Conservation (phyloP, 1,139 yeast species). For the Diutina scorzettiae region DNA sequence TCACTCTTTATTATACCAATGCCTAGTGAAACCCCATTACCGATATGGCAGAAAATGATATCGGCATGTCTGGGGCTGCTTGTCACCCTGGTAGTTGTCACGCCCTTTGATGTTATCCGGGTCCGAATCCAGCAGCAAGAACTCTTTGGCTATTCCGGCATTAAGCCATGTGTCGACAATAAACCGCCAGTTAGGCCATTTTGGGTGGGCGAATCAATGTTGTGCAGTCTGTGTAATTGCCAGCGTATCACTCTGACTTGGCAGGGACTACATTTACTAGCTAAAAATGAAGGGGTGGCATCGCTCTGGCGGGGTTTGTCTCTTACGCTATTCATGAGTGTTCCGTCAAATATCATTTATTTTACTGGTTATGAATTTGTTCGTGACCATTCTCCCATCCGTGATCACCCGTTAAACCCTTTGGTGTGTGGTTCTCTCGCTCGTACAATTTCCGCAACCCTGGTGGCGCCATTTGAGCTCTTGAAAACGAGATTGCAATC, state of each 20-base stretch:
- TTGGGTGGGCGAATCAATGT: background rate
- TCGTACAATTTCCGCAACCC: slow-evolving; percentile 71
- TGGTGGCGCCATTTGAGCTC: slow-evolving; percentile 80
- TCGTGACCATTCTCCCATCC: slow-evolving; percentile 61
- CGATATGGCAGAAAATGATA: slow-evolving; percentile 58
- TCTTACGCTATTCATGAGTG: slow-evolving; percentile 73
- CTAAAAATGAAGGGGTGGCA: slow-evolving; percentile 56
- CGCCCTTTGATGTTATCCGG: slow-evolving; percentile 91
- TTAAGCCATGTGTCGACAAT: background rate
- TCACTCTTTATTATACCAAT: background rate
- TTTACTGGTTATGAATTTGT: slow-evolving; percentile 88
- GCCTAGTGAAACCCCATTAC: slow-evolving; percentile 15
- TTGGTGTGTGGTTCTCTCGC: slow-evolving; percentile 80
- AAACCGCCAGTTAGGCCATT: background rate
- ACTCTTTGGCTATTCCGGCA: slow-evolving; percentile 16
- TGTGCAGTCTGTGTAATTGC: slow-evolving; percentile 12
- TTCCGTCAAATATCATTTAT: slow-evolving; percentile 88
- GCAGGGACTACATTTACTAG: slow-evolving; percentile 60
- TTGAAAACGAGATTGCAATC: slow-evolving; percentile 83
- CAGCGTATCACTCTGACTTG: slow-evolving; percentile 42
- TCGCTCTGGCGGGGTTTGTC: slow-evolving; percentile 89
- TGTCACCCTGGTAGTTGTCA: slow-evolving; percentile 74
- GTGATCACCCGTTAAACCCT: slow-evolving; percentile 48
- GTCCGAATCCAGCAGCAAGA: slow-evolving; percentile 87
- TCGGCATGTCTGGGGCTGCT: slow-evolving; percentile 89